Base-by-base conservation (phyloP, 768 basidiomycete genomes). In the Kwoniella sp. region DNA sequence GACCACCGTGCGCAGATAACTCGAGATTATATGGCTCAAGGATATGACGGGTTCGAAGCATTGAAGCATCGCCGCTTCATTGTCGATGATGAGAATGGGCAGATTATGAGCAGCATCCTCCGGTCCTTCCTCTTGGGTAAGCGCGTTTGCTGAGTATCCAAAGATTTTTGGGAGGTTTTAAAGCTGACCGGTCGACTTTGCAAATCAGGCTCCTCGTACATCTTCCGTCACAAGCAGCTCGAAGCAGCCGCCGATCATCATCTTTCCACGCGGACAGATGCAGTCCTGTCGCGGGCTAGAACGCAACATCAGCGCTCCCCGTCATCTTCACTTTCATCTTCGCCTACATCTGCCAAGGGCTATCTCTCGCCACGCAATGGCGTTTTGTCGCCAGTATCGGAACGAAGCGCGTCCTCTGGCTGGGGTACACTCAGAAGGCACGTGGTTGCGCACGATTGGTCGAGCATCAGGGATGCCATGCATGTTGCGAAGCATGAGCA, bases 111-210 rank as follows among this genome's bases (percentile, higher is more conserved):
- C 74, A 81, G 84, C 25, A 86, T 95, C 57, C 89, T 94, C 30
- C 84, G 93, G 68, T 88, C 88, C 71, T 94, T 93, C 81, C 82
- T 94, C 2, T 85, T 95, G 48, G 93, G 92, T 90, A 73, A 61
- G 77, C 58, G 23, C n/a, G 41, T 3, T 11, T 45, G 34, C 5
- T 34, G n/a, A 41, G 4, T 50, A 53, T 54, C 38, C 15, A 15
- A n/a, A 12, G 31, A 23, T 50, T 11, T 31, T 22, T 31, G 55
- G 2, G 25, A 61, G 17, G n/a, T n/a, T n/a, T 54, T 37, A 23
- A 8, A 31, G 47, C 50, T 23, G 20, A 29, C 45, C 38, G 23
- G 9, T 2, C 66, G 34, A 28, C 12, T 47, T 30, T 45, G 8
- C 17, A 17, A 45, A 45, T 41, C 61, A 92, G 91, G 90, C 9